phyloP scores from a whole-genome alignment of 768 basidiomycete genomes.

The Exidia glandulosa region DNA sequence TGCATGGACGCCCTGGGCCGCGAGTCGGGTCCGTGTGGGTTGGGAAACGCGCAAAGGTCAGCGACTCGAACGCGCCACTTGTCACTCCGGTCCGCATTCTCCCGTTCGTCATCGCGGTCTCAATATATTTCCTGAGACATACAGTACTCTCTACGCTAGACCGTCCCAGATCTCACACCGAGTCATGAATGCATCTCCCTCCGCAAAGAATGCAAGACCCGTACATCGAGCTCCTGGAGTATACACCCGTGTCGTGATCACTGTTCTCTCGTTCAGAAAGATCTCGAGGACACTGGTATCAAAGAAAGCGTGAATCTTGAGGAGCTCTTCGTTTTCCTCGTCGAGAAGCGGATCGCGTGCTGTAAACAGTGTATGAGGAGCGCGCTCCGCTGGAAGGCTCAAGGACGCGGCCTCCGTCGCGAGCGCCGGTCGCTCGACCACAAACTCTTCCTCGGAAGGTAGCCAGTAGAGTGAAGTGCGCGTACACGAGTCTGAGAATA shows the following conservation, averaged over 20 bases:
- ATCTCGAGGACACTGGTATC: conserved; percentile 7
- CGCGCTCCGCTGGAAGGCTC: conserved; percentile 2
- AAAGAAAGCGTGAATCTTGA: conserved; percentile 2
- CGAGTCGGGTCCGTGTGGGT: too few species aligned
- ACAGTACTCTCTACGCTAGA: too few species aligned
- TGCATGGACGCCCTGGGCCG: too few species aligned
- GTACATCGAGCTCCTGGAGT: background rate
- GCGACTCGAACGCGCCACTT: too few species aligned
- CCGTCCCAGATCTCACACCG: background rate
- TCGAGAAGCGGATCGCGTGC: background rate
- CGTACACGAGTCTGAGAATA: background rate
- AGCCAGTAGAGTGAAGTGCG: background rate
- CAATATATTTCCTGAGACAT: too few species aligned
- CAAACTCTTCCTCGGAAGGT: background rate
- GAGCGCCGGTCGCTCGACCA: background rate
- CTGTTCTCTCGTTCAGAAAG: conserved; percentile 5
- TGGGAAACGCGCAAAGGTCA: too few species aligned
- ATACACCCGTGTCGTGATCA: conserved; percentile 4
- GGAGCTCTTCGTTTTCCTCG: background rate
- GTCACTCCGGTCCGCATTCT: too few species aligned
- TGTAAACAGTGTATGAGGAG: conserved; percentile 4
- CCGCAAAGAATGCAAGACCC: background rate
- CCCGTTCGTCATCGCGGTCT: too few species aligned
- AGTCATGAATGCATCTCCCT: background rate
- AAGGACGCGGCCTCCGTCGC: too few species aligned